Evolutionary conservation across 2,329 filamentous ascomycete genomes (phyloP), one percentile per base, ranked within the genome.

Genomic region (Colletotrichum falcatum): DNA sequence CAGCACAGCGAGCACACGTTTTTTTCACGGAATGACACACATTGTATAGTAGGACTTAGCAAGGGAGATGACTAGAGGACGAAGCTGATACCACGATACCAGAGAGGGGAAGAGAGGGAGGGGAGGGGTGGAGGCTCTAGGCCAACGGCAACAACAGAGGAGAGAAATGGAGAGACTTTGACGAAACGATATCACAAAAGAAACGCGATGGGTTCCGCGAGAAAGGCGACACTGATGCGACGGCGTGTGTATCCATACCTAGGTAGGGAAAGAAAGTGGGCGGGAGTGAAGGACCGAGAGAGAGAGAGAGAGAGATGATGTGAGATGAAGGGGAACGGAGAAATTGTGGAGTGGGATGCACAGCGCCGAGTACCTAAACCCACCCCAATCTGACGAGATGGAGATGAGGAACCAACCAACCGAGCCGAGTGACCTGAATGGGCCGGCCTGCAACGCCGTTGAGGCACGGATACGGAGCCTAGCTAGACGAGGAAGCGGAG

Each of bases 1-100:
- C 68, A 71, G 65, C 65, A 68, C 66, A 71, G 69, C 69, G 69
- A 70, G 66, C 65, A 65, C 30, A 69, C 55, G 54, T 60, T 54
- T 46, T 16, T 39, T 39, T 59, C 51, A 42, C 42, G 68, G 53
- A 63, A 68, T 71, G 65, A 61, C 58, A 71, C 48, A 63, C 54
- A 63, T 44, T 71, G 68, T 71, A 71, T 53, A 71, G 59, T 71
- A 69, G 65, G 49, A 61, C 42, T 61, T 42, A 44, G 35, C 55
- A 49, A 55, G 18, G 30, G 42, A 53, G 59, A 71, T 23, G 48
- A 33, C 28, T 30, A 53, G 53, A 30, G 26, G 65, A 53, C 14
- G 46, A 53, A 62, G 18, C 60, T 23, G 53, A 55, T 55, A 55
- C 53, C 53, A 55, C 46, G 48, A 62, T 62, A 62, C 60, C 60